Conservation (phyloP, 2,329 filamentous ascomycete genomes). For the Aphanoascus verrucosus region DNA sequence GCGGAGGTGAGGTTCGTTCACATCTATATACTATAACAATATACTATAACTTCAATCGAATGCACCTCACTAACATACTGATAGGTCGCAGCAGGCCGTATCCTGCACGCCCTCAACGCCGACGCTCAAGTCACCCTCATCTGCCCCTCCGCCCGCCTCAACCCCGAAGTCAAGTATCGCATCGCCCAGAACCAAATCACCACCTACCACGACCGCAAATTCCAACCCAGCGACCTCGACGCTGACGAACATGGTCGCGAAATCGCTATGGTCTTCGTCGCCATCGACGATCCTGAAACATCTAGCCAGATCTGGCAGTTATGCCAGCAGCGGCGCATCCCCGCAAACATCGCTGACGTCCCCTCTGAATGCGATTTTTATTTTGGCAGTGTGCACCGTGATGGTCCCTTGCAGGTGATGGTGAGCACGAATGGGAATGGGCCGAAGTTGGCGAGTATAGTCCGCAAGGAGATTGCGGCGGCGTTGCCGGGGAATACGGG, state of each 20-base stretch:
- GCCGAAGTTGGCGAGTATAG: constrained; percentile 76
- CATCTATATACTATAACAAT: not conserved
- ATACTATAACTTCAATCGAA: not conserved
- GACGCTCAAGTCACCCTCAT: constrained; percentile 84
- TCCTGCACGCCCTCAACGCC: constrained; percentile 87
- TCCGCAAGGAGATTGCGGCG: constrained; percentile 69
- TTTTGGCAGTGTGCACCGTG: constrained; percentile 90
- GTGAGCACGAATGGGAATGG: constrained; percentile 97
- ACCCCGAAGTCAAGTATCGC: constrained; percentile 77
- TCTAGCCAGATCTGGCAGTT: constrained; percentile 86
- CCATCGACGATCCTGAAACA: constrained; percentile 86
- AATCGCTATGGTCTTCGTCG: constrained; percentile 70
- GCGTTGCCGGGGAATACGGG: constrained; percentile 69
- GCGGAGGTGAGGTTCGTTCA: constrained; percentile 73
- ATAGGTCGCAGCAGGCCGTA: constrained; percentile 89
- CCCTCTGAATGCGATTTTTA: constrained; percentile 97
- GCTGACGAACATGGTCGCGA: constrained; percentile 45
- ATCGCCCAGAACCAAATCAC: constrained; percentile 63
- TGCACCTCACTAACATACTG: not conserved
- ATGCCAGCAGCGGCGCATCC: constrained; percentile 72
- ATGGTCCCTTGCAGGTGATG: constrained; percentile 95
- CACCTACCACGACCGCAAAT: constrained; percentile 68
- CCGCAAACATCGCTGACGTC: constrained; percentile 94
- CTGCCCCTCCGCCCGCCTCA: constrained; percentile 67
- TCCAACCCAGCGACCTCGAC: constrained; percentile 78